Percentiles rank a stretch among this genome's conserved stretches.
Conservation (phyloP, 2,329 filamentous ascomycete genomes). For the Fusarium sp. region DNA sequence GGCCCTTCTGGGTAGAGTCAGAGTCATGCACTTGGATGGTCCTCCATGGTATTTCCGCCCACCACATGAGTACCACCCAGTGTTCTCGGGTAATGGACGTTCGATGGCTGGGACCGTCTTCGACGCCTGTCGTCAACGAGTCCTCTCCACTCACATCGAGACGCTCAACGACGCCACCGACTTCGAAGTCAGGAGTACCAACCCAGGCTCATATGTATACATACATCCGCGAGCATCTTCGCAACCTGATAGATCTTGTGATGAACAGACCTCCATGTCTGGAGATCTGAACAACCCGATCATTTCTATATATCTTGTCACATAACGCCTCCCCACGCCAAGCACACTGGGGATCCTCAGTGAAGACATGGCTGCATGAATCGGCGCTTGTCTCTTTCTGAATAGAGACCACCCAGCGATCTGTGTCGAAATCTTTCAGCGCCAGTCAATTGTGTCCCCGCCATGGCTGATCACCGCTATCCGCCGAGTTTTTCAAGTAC, state of each 20-base stretch:
- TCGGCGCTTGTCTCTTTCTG: background rate
- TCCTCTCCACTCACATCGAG: background rate
- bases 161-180: background rate
- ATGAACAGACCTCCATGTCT: no score
- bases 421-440: background rate
- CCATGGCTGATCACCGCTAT: background rate
- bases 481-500: no score
- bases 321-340: background rate
- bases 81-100: background rate
- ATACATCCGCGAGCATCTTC: no score
- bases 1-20: background rate
- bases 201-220: no score
- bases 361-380: background rate
- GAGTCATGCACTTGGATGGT: background rate
- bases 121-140: background rate
- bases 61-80: background rate
- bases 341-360: background rate
- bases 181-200: no score
- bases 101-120: no score
- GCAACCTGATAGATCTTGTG: no score
- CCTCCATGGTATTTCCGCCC: background rate
- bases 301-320: background rate
- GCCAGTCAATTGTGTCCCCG: background rate
- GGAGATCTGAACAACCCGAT: background rate
- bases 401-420: background rate